Base-by-base conservation (phyloP, 140 eudicot genomes). In the Anethum foeniculum region DNA sequence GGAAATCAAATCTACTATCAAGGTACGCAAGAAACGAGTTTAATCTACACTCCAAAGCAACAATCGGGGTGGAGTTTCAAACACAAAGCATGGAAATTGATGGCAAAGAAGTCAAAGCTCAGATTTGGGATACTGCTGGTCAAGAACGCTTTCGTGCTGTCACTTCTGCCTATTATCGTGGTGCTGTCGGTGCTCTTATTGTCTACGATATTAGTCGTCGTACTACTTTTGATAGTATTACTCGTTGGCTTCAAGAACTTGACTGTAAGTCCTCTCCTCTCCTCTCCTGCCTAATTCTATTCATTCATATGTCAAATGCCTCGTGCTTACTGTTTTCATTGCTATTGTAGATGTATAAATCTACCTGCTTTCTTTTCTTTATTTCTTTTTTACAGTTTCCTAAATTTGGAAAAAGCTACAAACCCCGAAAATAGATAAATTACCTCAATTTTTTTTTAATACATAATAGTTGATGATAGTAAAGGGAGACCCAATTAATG, bases 71-170 rank as follows among this genome's bases (percentile, higher is more conserved):
- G 7, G 74, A 68, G 74, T 68, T 68, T 32, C 74, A 68, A 16
- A 68, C 74, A 15, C 74, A 68, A 21, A 68, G 43, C 74, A 68
- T 68, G 74, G 74, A 68, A 9, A 68, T 68, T 68, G 74, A 34
- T 6, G 74, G 74, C 23, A 68, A 68, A 68, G 74, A 68, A 68
- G 74, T 68, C 0, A 68, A 68, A 34, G 74, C 74, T 30, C 74
- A 68, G 74, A 68, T 68, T 68, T 68, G 74, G 74, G 74, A 68
- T 68, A 68, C 74, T 15, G 74, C 74, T 32, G 74, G 74, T 5
- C 74, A 68, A 68, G 74, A 68, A 34, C 74, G 74, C 74, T 68
- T 68, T 16, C 74, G 74, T 68, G 74, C 74, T 68, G 74, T 68
- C 25, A 68, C 74, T 34, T 68, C 74, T 16, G 74, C 74, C 16